Conservation (phyloP, 2,329 filamentous ascomycete species). For the Penicillium psychrosexuale region DNA sequence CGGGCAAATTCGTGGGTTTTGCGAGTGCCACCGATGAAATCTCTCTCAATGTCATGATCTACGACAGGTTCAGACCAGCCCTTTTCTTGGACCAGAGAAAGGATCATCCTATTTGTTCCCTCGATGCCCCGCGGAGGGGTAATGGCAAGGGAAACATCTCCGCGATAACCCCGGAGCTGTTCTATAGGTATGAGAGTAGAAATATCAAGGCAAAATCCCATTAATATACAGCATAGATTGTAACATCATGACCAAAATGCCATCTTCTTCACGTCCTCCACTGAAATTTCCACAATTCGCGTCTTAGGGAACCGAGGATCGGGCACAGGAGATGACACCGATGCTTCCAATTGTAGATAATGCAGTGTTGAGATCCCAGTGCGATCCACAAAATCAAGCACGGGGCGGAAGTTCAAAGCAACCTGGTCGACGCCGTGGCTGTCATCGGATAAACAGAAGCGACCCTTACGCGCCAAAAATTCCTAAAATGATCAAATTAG, state of each 20-base stretch:
- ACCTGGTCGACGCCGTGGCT: slow-evolving; percentile 87
- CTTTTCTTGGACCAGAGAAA: not conserved
- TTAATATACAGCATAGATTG: not conserved
- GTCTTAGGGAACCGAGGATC: slow-evolving; percentile 41
- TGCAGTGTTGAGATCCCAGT: slow-evolving; percentile 40
- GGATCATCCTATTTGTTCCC: not conserved
- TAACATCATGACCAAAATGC: slow-evolving; percentile 29
- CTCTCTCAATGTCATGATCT: not conserved
- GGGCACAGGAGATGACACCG: slow-evolving; percentile 11
- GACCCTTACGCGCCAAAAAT: slow-evolving; percentile 69
- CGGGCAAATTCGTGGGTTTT: not conserved
- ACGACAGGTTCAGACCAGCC: not conserved
- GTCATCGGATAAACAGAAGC: slow-evolving; percentile 90
- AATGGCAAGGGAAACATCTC: not conserved
- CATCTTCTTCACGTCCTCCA: slow-evolving; percentile 37
- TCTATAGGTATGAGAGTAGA: not conserved
- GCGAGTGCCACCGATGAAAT: not conserved
- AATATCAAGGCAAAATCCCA: not conserved
- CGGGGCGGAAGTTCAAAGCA: slow-evolving; percentile 73
- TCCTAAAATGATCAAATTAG: slow-evolving; percentile 46
- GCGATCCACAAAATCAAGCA: slow-evolving; percentile 65
- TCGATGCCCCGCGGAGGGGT: not conserved
- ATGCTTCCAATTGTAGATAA: slow-evolving; percentile 33
- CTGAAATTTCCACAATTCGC: slow-evolving; percentile 27
- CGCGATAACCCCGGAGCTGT: not conserved